Conservation (phyloP, 2,329 filamentous ascomycete genomes). For the Trichoderma afroharzianum region DNA sequence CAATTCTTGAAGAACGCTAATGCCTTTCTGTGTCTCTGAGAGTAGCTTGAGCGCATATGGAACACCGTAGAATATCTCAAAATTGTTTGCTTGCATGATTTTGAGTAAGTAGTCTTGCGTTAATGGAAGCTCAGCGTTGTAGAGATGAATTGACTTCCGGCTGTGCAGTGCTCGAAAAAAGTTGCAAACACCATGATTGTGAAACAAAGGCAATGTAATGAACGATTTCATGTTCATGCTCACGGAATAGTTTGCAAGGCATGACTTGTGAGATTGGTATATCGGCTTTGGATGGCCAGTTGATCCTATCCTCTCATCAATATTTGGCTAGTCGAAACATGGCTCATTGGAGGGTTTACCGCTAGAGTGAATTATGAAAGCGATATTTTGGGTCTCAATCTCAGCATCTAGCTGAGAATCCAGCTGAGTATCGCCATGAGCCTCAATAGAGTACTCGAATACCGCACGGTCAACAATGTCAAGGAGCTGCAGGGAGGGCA, state of each 20-base stretch:
- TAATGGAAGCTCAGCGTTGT: slow-evolving; percentile 4
- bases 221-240: slow-evolving; percentile 5
- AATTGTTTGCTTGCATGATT: background rate
- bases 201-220: background rate
- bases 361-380: slow-evolving; percentile 4
- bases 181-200: slow-evolving; percentile 2
- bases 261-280: background rate
- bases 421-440: slow-evolving; percentile 1
- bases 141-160: slow-evolving; percentile 1
- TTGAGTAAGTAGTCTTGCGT: background rate
- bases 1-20: background rate
- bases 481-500: background rate
- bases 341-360: background rate
- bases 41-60: background rate
- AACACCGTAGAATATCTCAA: slow-evolving; percentile 8
- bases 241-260: background rate
- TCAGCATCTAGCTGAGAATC: background rate
- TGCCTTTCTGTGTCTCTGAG: background rate
- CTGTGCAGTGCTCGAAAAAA: background rate
- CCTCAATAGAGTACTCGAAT: slow-evolving; percentile 3
- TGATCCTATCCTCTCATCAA: background rate
- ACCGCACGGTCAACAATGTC: background rate
- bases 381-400: background rate
- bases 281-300: slow-evolving; percentile 7
- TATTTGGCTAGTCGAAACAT: background rate